Percentiles rank a stretch among this genome's conserved stretches.
Conservation (phyloP, 2,329 filamentous ascomycete genomes). For the Fusarium zealandicum region DNA sequence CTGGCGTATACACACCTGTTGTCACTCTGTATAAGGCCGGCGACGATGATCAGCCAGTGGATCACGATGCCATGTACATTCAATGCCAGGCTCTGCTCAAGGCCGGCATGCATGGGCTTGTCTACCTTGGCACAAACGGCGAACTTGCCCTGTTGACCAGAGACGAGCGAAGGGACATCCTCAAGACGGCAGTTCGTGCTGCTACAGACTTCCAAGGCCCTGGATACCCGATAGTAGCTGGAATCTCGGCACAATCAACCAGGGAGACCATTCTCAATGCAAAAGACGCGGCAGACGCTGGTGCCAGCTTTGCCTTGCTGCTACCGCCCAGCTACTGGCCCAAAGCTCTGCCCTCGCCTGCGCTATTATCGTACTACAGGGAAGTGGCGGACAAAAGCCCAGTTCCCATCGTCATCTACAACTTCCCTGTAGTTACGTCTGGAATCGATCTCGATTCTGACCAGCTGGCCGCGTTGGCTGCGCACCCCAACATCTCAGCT, state of each 20-base stretch:
- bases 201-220: constrained; percentile 46
- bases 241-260: constrained; percentile 59
- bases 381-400: constrained; percentile 67
- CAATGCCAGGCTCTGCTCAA: constrained; percentile 52
- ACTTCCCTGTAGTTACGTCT: constrained; percentile 70
- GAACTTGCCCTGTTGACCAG: constrained; percentile 53
- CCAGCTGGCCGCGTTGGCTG: constrained; percentile 62
- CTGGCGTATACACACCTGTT: constrained; percentile 56
- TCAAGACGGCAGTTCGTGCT: constrained; percentile 49
- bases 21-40: constrained; percentile 55
- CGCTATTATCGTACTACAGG: constrained; percentile 70
- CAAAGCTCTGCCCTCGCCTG: constrained; percentile 56
- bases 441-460: constrained; percentile 71
- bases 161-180: constrained; percentile 51
- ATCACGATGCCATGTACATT: constrained; percentile 54
- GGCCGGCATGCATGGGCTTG: constrained; percentile 54
- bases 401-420: constrained; percentile 73
- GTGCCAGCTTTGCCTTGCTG: constrained; percentile 76
- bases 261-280: constrained; percentile 70
- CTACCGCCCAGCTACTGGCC: constrained; percentile 79
- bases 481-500: constrained; percentile 71
- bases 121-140: constrained; percentile 56
- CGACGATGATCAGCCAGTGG: constrained; percentile 49
- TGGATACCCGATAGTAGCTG: constrained; percentile 53
- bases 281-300: constrained; percentile 70